A percentile compares a stretch with the other conserved stretches of the same genome.
Evolutionary conservation across 2,329 filamentous ascomycete species (phyloP).

Genomic region (Fusarium piperis): DNA sequence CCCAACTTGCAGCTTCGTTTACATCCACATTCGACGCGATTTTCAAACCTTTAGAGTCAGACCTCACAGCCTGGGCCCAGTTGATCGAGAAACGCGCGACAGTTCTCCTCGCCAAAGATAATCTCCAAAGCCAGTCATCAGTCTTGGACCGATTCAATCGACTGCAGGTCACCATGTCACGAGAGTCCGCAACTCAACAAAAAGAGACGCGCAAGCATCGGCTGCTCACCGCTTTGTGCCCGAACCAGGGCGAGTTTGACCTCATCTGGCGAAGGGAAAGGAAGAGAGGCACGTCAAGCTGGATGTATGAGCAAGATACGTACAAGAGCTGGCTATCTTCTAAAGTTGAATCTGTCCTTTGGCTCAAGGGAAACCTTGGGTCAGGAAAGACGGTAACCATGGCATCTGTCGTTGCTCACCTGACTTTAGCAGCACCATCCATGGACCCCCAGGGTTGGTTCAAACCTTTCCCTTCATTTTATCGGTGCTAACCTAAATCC

Average conservation of each 20-base stretch:
- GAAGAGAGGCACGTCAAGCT: neutral
- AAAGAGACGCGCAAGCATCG: neutral
- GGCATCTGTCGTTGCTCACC: neutral
- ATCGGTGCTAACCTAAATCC: neutral
- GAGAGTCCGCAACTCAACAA: fast-evolving
- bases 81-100: neutral
- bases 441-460: neutral
- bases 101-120: neutral
- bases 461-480: fast-evolving
- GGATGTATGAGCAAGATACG: neutral
- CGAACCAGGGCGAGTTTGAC: neutral
- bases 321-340: neutral
- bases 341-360: neutral
- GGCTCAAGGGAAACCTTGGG: neutral
- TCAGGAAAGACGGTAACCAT: neutral
- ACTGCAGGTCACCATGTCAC: neutral
- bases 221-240: neutral
- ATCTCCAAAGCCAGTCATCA: neutral
- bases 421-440: neutral
- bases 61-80: neutral
- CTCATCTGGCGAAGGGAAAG: neutral
- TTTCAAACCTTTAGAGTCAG: neutral
- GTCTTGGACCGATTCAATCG: neutral
- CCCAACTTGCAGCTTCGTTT: neutral
- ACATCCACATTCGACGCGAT: neutral